These are phyloP conservation scores for Lathyrus oleraceus DNA, from an alignment of 306 rosid species.

Conservation along the genomic window DNA sequence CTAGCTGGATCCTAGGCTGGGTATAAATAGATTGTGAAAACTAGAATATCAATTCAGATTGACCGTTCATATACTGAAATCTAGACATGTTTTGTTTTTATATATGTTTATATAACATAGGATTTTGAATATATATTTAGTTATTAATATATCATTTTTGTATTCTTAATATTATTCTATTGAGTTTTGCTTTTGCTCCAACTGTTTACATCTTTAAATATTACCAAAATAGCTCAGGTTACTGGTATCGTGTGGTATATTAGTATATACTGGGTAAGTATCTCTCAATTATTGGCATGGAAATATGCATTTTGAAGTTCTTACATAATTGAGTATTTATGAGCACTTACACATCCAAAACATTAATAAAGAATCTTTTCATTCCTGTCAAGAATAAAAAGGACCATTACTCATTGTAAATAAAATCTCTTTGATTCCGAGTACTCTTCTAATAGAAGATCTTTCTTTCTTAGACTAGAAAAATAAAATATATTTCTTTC, in stretches of 20 bases:
- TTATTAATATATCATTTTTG: background rate
- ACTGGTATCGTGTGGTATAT: background rate
- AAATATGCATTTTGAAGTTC: background rate
- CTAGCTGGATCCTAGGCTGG: constrained; percentile 28
- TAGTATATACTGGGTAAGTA: background rate
- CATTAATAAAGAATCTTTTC: too few relatives aligned
- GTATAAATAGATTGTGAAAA: constrained; percentile 32
- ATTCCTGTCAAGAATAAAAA: too few relatives aligned
- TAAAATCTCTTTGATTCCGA: too few relatives aligned
- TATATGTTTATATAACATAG: constrained; percentile 24
- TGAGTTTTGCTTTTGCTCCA: background rate
- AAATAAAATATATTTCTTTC: too few relatives aligned
- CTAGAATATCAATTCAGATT: constrained; percentile 31
- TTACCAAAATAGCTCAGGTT: background rate
- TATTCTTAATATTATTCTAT: background rate
- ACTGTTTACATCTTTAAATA: background rate
- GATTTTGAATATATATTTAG: background rate
- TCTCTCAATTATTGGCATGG: background rate
- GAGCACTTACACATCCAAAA: too few relatives aligned
- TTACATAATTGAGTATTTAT: background rate
- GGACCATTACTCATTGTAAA: too few relatives aligned
- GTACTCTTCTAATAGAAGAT: too few relatives aligned
- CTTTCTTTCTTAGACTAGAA: too few relatives aligned
- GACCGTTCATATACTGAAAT: constrained; percentile 23
- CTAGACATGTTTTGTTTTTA: constrained; percentile 33